Base-by-base conservation (phyloP, 2,329 filamentous ascomycete species). In the Polytolypa hystricis region DNA sequence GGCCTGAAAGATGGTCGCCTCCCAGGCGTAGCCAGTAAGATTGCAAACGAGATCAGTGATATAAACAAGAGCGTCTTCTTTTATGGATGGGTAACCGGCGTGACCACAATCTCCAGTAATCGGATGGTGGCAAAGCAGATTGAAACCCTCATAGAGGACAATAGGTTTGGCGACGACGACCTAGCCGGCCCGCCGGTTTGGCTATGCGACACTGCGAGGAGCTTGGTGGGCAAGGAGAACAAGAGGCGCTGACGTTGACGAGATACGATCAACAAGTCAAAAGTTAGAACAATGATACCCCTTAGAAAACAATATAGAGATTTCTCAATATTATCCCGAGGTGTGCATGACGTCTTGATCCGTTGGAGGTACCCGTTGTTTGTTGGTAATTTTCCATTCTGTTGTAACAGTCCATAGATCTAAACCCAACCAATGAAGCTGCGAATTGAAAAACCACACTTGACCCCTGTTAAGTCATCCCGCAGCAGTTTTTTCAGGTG, bases 31-130 rank as follows among this genome's bases (percentile, higher is more conserved):
- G 58, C 51, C 33, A 51, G 48, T 27, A 61, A 50, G 45, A 67
- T 68, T 35, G 64, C 52, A 4, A 47, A 62, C 6, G 60, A 65
- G 4, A 61, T 82, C 35, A 76, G 71, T 0, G 57, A 65, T 9
- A 74, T 82, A 39, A 85, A 84, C 48, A 60, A 68, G 36, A 77
- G 78, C 14, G 80, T 84, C 6, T 84, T 86, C 50, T 62, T 81
- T 35, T 77, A 77, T 49, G 81, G 81, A 11, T 87, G 82, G 82
- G 66, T 67, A 7, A 59, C 64, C 6, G 63, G 69, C 0, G 52
- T 71, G 17, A 81, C 78, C 1, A 86, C 81, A 1, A 59, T 87
- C 35, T 84, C 80, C 3, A 79, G 77, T 42, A 86, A 87, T 51
- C 69, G 73, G 15, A 73, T 72, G 1, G 76, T 81, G 30, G 71